Conservation (phyloP, 768 basidiomycete species). For the Termitomyces sp. region DNA sequence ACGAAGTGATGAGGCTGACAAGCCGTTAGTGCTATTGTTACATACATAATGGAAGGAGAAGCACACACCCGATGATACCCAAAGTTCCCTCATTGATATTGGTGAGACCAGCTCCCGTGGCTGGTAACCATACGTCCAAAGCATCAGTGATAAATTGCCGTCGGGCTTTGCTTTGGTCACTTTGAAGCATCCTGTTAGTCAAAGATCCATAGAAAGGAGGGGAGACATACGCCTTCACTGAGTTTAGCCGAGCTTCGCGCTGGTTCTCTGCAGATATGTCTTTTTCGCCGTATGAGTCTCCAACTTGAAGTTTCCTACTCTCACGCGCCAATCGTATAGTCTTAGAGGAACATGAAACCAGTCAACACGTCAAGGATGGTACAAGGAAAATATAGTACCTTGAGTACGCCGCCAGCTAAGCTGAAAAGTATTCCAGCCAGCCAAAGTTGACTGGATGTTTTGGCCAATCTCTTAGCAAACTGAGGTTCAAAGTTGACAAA, state of each 20-base stretch:
- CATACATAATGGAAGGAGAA: slow-evolving; percentile 1
- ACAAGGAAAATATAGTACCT: slow-evolving; percentile 36
- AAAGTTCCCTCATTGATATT: slow-evolving; percentile 80
- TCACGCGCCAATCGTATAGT: slow-evolving; percentile 59
- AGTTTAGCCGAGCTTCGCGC: slow-evolving; percentile 57
- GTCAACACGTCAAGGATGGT: background rate
- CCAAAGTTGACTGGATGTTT: slow-evolving; percentile 81
- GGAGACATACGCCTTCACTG: slow-evolving; percentile 46
- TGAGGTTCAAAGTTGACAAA: slow-evolving; percentile 58
- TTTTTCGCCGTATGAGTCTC: slow-evolving; percentile 54
- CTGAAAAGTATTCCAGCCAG: slow-evolving; percentile 81
- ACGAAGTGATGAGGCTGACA: slow-evolving; percentile 62
- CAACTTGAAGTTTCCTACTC: slow-evolving; percentile 42
- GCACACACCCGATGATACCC: slow-evolving; percentile 75
- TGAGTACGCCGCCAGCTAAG: slow-evolving; percentile 62
- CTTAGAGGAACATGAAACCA: slow-evolving; percentile 26
- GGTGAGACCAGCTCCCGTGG: slow-evolving; percentile 70
- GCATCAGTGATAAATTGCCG: slow-evolving; percentile 82
- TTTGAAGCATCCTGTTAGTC: slow-evolving; percentile 19
- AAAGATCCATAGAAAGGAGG: background rate
- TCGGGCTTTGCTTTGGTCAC: slow-evolving; percentile 59
- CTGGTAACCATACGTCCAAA: slow-evolving; percentile 88
- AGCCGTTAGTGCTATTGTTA: slow-evolving; percentile 1
- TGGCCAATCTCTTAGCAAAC: slow-evolving; percentile 54
- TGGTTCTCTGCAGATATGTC: slow-evolving; percentile 61